Base-by-base conservation (phyloP, 2,329 filamentous ascomycete species). In the Torrubiellomyces zombiae region DNA sequence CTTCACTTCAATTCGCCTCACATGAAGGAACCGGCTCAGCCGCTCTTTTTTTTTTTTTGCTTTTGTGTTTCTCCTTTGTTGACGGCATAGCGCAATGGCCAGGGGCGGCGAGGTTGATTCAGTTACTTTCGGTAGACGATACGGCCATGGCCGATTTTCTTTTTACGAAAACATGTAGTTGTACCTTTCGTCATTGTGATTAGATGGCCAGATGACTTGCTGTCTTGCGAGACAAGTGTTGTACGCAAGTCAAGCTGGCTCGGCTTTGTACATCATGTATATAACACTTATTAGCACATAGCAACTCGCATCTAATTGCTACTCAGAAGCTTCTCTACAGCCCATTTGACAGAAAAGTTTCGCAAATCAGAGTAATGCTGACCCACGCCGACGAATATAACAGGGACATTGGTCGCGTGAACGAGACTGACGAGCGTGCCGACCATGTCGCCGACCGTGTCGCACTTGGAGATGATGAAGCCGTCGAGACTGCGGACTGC, bases 381-480 rank as follows among this genome's bases (percentile, higher is more conserved):
- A 9, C 71, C 71, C 15, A 75, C 69, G 29, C 67, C 89, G 37
- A 98, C 66, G 45, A 98, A 98, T 8, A 95, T 65, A 12, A 98
- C 83, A 0, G 91, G 91, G 22, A 98, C 91, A 15, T 86, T 82
- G 4, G 91, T 98, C 3, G 89, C 86, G 55, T 95, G 86, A 19
- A 98, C 86, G 60, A 98, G 86, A 47, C 81, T 93, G 33, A 98
- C 89, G 34, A 98, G 60, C 3, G 86, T 94, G 38, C 67, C 83
- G 21, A 94, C 83, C 85, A 95, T 95, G 55, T 94, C 86, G n/a
- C 89, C 91, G 18, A 98, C 91, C 0, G 89, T 98, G 55, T 98
- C 89, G 49, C 89, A 95, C 54, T 98, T 98, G 32, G 77, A 86
- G 40, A 98, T 94, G 46, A 98, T 93, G 52, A 98, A 98, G 5